phyloP scores from a whole-genome alignment of 1,284 basidiomycete genomes.

The Cryptococcus sp. region DNA sequence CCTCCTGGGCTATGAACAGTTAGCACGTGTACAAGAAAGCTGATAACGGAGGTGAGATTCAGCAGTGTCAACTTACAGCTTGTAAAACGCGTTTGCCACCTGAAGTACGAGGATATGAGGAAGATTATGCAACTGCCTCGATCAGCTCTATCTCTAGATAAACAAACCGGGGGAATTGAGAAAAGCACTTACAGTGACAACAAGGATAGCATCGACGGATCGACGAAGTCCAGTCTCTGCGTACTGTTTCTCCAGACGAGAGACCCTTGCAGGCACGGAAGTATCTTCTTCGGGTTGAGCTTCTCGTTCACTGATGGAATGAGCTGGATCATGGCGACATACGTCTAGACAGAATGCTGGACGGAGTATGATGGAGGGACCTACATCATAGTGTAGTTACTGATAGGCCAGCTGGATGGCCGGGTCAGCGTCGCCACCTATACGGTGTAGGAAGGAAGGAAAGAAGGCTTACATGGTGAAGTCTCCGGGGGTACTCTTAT shows the following conservation, averaged over 20 bases:
- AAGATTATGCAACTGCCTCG: slow-evolving; percentile 68
- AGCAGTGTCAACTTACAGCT: slow-evolving; percentile 62
- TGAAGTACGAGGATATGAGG: slow-evolving; percentile 96
- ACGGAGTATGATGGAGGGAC: background rate
- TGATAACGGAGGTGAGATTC: slow-evolving; percentile 3
- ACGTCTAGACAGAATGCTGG: background rate
- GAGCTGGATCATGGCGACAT: no score
- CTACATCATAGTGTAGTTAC: slow-evolving; percentile 10
- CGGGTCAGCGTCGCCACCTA: background rate
- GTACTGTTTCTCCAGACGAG: slow-evolving; percentile 90
- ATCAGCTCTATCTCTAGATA: background rate
- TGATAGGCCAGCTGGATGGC: slow-evolving; percentile 9
- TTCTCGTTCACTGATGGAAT: slow-evolving; percentile 50
- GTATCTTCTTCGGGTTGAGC: slow-evolving; percentile 95
- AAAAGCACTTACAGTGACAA: slow-evolving; percentile 64
- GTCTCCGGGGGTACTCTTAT: background rate
- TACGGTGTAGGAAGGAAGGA: background rate
- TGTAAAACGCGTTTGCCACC: slow-evolving; percentile 98
- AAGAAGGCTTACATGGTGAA: background rate
- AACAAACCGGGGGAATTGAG: background rate
- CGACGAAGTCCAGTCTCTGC: slow-evolving; percentile 91
- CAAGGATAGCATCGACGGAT: slow-evolving; percentile 92
- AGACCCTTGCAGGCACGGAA: slow-evolving; percentile 81
- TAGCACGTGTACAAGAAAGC: slow-evolving; percentile 1
- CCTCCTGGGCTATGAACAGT: slow-evolving; percentile 73